Evolutionary conservation across 2,329 filamentous ascomycete genomes (phyloP), one percentile per base, ranked within the genome.

Genomic region (Colletotrichum lindemuthianum): DNA sequence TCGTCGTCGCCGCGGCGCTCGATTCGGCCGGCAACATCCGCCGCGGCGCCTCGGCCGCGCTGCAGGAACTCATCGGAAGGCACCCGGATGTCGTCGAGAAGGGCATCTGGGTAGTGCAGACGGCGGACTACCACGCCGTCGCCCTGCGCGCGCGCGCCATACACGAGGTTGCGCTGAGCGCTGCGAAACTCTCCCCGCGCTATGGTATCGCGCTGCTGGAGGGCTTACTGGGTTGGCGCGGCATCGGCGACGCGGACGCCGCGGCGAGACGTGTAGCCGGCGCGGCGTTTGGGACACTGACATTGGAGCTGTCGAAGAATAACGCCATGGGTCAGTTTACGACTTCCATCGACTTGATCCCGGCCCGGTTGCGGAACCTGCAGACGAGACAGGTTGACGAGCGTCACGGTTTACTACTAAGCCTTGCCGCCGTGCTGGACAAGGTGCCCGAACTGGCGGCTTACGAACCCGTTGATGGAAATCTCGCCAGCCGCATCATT

Each of bases 1-100:
- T 99, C 12, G 86, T 97, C 1, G 87, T 91, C 11, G 88, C 92
- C 2, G 93, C 92, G 6, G 96, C 90, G 67, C 83, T 97, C 7
- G 96, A 99, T 73, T 90, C 95, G 1, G 90, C 92, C 10, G 96
- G 96, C 4, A 99, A 99, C 70, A 97, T 99, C 70, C 86, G 96
- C 56, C 88, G 96, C 69, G 96, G 95, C 4, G 90, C 95, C 36
- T 98, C 96, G 33, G 96, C 96, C 47, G 96, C 96, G 2, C 80
- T 99, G 41, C 96, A 99, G 74, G 96, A 99, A 74, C 84, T 99
- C 12, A 91, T 98, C 64, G 96, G 96, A 10, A 88, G 96, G 9
- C 95, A 99, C 77, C 95, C 96, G 0, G 90, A 97, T 71, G 93
- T 87, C 0, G 88, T 98, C 39, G 81, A 85, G 13, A 83, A 93